phyloP scores from a whole-genome alignment of 208 protist species.

The Acanthamoeba divionensis region DNA sequence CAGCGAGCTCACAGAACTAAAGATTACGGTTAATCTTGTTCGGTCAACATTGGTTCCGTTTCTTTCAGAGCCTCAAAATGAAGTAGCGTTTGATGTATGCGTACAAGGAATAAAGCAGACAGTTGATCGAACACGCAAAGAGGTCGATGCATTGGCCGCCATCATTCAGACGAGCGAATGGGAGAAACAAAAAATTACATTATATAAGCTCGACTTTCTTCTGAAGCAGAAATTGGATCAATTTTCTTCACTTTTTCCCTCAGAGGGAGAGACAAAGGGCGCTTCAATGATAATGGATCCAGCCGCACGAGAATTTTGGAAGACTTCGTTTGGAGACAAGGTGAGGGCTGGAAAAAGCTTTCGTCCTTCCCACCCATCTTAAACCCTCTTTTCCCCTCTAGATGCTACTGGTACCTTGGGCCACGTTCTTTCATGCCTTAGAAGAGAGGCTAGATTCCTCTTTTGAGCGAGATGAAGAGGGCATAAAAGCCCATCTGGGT shows the following conservation, averaged over 20 bases:
- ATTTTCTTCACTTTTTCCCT: conserved; percentile 34
- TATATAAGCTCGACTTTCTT: conserved; percentile 42
- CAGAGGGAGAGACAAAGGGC: not conserved
- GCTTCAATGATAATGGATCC: conserved; percentile 14
- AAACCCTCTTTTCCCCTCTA: not conserved
- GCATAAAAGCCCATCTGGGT: not conserved
- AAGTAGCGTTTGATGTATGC: conserved; percentile 41
- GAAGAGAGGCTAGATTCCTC: conserved; percentile 40
- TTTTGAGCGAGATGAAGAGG: not conserved
- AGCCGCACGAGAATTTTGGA: conserved; percentile 3
- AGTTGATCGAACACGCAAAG: conserved; percentile 11
- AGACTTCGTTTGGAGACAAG: conserved; percentile 23
- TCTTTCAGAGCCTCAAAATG: not conserved
- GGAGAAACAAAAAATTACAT: not conserved
- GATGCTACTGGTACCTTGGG: conserved; percentile 49
- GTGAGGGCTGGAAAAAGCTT: not conserved
- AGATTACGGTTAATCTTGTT: not conserved
- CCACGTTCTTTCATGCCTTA: conserved; percentile 39
- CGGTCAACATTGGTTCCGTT: conserved; percentile 38
- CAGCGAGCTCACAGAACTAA: not conserved
- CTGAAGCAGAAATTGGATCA: conserved; percentile 45
- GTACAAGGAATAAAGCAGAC: conserved; percentile 20
- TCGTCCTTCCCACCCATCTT: not conserved
- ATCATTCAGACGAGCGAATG: not conserved
- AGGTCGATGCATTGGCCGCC: not conserved